Evolutionary conservation across 1,139 yeast genomes (phyloP), one percentile per base, ranked within the genome.

Genomic region (Kodamaea sp.): DNA sequence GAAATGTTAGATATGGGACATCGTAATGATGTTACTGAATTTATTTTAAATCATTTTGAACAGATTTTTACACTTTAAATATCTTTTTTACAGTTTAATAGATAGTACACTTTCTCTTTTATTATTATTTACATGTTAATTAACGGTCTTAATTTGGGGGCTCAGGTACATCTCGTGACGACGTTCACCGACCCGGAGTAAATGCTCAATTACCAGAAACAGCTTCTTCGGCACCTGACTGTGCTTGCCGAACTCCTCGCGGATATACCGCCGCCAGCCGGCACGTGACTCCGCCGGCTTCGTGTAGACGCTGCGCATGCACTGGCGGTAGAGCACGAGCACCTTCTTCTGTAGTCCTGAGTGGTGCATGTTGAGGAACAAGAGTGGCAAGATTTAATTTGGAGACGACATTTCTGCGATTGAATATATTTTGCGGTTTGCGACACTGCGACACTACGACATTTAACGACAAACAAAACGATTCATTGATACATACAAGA

Each of bases 1-100:
- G 98, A 94, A 59, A 80, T 92, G 63, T 56, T 72, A 39, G 98
- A 92, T 57, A 89, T 89, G 88, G 85, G 84, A 22, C 75, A 79
- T 43, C 76, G 95, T 56, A 89, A 88, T 51, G 84, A 79, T 37
- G 79, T 84, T 28, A 84, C 95, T 4, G 96, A 88, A 57, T 73
- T 84, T 50, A 64, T 92, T 52, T 74, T 90, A 45, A 77, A 73
- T 39, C 71, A 84, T 48, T 75, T 68, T 47, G 64, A 63, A 29
- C 57, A 57, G 22, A 60, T 82, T 5, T 78, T 67, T 39, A 10
- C 31, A 12, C 12, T 29, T 29, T 9, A 9, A n/a, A n/a, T n/a
- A n/a, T n/a, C n/a, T n/a, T n/a, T n/a, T n/a, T n/a, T n/a, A n/a
- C n/a, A n/a, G n/a, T n/a, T n/a, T n/a, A n/a, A n/a, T n/a, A n/a